Conservation (phyloP, 169 alveolate species). For the Cryptosporidium andersoni region DNA sequence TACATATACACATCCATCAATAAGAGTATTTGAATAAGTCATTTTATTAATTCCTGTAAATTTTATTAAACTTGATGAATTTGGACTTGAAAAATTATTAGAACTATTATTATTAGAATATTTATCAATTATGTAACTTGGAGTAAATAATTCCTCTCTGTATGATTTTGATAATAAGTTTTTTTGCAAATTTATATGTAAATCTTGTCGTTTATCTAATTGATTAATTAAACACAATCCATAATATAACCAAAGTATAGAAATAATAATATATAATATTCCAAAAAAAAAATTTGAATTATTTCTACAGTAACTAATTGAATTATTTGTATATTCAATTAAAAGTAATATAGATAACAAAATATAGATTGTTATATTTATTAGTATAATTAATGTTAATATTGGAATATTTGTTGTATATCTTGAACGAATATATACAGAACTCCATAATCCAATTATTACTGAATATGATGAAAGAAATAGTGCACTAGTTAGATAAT, state of each 20-base stretch:
- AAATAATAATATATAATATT: background rate
- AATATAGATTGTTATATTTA: constrained; percentile 11
- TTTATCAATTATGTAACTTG: no score
- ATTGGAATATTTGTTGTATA: background rate
- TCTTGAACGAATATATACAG: background rate
- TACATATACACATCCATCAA: no score
- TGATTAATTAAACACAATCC: constrained; percentile 13
- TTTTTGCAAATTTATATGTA: constrained; percentile 7
- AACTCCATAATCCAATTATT: constrained; percentile 42
- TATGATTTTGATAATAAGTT: background rate
- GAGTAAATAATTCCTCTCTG: no score
- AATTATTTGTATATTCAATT: background rate
- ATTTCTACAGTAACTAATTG: background rate
- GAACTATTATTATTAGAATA: background rate
- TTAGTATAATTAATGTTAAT: background rate
- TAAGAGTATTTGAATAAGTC: no score
- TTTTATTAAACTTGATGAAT: background rate
- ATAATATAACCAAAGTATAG: constrained; percentile 31
- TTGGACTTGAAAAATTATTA: background rate
- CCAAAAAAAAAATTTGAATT: constrained; percentile 2
- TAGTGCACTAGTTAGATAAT: constrained; percentile 4
- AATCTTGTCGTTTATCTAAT: constrained; percentile 26
- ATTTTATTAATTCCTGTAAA: no score
- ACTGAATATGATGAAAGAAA: constrained; percentile 43
- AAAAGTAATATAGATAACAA: background rate